Evolutionary conservation across 306 rosid species (phyloP), one percentile per base, ranked within the genome.

Genomic region (Citrullus colocynthis): DNA sequence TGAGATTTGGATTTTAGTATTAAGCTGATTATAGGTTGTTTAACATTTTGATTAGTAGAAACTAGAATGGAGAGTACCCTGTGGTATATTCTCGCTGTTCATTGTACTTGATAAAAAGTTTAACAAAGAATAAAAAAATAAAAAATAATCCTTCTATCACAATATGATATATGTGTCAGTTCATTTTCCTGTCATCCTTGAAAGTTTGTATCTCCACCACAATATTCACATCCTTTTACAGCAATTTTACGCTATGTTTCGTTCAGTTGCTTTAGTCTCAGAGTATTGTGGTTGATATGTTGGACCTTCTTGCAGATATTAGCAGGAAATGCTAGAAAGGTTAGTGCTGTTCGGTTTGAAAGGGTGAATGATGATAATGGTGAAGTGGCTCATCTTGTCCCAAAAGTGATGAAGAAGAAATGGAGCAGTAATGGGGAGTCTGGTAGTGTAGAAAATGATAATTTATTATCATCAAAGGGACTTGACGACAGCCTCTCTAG

Each of bases 241-340:
- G 78, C 61, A 74, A 9, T 52, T 54, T 28, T 45, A 59, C 34
- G 1, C 70, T 37, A 37, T 76, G 42, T 56, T 32, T 55, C 10
- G 41, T 16, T 21, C 16, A 5, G 20, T 45, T 28, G 49, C 67
- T 41, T 30, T 30, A 81, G 21, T 36, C 18, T 74, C 58, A 41
- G 52, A 52, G 36, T 70, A 78, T 61, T 69, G 62, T 3, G 30
- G 21, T 74, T 74, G 64, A 42, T 59, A 32, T 1, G 54, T 15
- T 57, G 84, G 80, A 82, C 44, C 58, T 81, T 80, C 78, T 48
- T 63, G 88, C 91, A 96, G 99, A 83, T 96, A 69, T 87, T 96
- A 45, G 98, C 96, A 44, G 99, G 99, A 84, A 96, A 96, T 85
- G 98, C 98, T 37, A 89, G 99, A 88, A 96, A 96, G 84, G 96